Evolutionary conservation across 768 basidiomycete genomes (phyloP).

Genomic region (Russula lepida): DNA sequence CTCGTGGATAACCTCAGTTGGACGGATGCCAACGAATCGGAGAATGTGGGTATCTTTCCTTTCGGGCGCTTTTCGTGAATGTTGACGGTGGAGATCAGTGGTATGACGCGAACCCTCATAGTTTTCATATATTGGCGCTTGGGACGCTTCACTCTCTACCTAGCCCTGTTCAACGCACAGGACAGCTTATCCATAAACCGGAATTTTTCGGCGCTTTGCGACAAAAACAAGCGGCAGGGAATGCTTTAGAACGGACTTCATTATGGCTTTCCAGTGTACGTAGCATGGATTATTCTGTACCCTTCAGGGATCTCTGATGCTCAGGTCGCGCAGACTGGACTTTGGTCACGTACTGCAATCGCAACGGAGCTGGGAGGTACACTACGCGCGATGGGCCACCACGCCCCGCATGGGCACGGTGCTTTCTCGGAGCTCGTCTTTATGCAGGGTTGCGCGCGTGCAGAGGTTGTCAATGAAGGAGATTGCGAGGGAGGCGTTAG

Average conservation of each 20-base stretch:
- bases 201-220: slow-evolving; percentile 65
- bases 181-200: slow-evolving; percentile 83
- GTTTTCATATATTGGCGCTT: slow-evolving; percentile 77
- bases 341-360: slow-evolving; percentile 9
- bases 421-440: slow-evolving; percentile 17
- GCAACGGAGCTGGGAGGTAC: slow-evolving; percentile 14
- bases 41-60: slow-evolving; percentile 31
- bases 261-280: slow-evolving; percentile 44
- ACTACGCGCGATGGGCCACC: slow-evolving; percentile 1
- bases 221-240: slow-evolving; percentile 51
- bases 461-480: slow-evolving; percentile 6
- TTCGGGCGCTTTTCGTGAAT: neutral
- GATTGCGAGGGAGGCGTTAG: slow-evolving; percentile 2
- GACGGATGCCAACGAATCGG: slow-evolving; percentile 60
- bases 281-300: neutral
- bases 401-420: slow-evolving; percentile 10
- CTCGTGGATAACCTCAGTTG: slow-evolving; percentile 71
- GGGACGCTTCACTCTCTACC: slow-evolving; percentile 84
- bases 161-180: slow-evolving; percentile 66
- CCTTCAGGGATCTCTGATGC: neutral
- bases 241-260: slow-evolving; percentile 46
- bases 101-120: slow-evolving; percentile 67
- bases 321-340: slow-evolving; percentile 3
- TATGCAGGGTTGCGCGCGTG: neutral
- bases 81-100: slow-evolving; percentile 32